These are phyloP conservation scores for Paraphaeosphaeria minitans DNA, from an alignment of 2,329 filamentous ascomycete species.

Conservation along the genomic window DNA sequence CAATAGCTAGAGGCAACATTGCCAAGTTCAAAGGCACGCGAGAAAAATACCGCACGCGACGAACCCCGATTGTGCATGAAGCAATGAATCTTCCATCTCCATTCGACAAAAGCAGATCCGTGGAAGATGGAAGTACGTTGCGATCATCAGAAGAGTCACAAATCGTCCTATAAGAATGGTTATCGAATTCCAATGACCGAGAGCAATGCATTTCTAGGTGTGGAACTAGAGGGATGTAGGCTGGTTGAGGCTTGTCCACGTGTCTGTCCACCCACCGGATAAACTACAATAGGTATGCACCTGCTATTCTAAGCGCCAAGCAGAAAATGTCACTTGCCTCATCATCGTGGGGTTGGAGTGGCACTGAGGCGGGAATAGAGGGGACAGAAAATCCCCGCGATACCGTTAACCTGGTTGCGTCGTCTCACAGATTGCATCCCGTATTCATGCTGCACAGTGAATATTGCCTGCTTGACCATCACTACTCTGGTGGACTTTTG, in stretches of 20 bases:
- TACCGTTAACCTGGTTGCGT: neutral
- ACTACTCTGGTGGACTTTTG: neutral
- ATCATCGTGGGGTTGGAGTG: neutral
- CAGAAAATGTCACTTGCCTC: neutral
- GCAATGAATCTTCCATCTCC: neutral
- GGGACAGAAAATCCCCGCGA: neutral
- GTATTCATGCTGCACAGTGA: neutral
- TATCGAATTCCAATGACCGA: neutral
- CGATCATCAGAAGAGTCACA: neutral
- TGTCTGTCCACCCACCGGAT: conserved; percentile 1
- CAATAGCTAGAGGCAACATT: neutral
- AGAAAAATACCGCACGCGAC: neutral
- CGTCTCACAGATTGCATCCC: neutral
- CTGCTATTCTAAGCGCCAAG: conserved; percentile 11
- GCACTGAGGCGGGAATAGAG: conserved; percentile 3
- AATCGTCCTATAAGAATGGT: neutral
- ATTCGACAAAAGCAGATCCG: neutral
- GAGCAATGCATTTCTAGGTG: neutral
- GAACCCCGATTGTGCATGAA: neutral
- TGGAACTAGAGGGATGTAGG: neutral
- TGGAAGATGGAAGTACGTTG: neutral
- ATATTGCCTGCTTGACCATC: neutral
- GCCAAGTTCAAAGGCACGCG: neutral
- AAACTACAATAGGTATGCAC: conserved; percentile 3
- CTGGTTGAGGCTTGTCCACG: neutral